These are phyloP conservation scores for Mucor plumbeus DNA, from an alignment of 371 early-diverging fungal genomes.

Conservation along the genomic window DNA sequence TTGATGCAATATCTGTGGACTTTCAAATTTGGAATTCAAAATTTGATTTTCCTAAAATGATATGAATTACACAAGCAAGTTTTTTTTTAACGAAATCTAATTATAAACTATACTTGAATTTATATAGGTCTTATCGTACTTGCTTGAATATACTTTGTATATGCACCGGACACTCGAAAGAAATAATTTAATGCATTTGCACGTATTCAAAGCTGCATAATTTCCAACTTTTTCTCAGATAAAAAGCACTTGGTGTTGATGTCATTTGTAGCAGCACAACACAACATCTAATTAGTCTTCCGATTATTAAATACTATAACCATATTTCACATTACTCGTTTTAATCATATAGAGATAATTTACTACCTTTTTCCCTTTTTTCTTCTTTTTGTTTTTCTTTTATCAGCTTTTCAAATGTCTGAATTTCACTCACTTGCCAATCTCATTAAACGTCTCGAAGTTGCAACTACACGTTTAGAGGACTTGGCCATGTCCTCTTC, in stretches of 20 bases:
- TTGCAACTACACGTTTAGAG: constrained; percentile 85
- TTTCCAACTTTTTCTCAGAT: background rate
- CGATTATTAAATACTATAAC: background rate
- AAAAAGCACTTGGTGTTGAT: background rate
- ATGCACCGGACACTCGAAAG: background rate
- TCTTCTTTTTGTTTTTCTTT: background rate
- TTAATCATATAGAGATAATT: background rate
- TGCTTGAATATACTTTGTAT: no score
- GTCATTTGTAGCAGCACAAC: constrained; percentile 6
- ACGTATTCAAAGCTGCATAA: background rate
- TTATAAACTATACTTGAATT: no score
- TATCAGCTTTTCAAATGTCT: constrained; percentile 47
- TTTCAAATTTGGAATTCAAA: no score
- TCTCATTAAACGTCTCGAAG: constrained; percentile 84
- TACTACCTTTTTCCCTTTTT: constrained; percentile 1
- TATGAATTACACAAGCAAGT: no score
- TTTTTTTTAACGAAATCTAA: no score
- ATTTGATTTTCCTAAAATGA: no score
- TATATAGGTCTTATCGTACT: no score
- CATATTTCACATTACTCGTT: background rate
- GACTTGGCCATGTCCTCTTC: constrained; percentile 70
- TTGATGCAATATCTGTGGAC: no score
- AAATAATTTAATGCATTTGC: background rate
- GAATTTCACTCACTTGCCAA: constrained; percentile 70
- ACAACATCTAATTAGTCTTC: constrained; percentile 2